These are phyloP conservation scores for Coemansia guatemalensis DNA, from an alignment of 192 early-diverging fungal genomes.

Conservation along the genomic window DNA sequence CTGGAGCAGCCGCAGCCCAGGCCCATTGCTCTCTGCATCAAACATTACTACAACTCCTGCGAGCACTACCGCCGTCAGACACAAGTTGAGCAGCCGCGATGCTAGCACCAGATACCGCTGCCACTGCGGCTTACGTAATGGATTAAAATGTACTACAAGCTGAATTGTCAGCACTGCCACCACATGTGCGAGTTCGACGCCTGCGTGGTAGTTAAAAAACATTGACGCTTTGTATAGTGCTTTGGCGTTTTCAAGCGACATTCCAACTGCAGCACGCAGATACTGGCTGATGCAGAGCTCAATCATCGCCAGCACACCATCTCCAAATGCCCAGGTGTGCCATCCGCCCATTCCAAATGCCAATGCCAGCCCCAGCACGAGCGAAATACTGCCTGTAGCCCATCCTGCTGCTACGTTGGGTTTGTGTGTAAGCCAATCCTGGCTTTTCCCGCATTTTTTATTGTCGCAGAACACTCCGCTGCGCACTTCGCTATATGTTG, in stretches of 20 bases:
- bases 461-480: slow-evolving; percentile 8
- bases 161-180: slow-evolving; percentile 4
- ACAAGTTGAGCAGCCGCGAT: slow-evolving; percentile 14
- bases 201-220: slow-evolving; percentile 32
- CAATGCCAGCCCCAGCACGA: not conserved
- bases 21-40: not conserved
- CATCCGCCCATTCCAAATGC: slow-evolving; percentile 6
- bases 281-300: slow-evolving; percentile 24
- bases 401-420: slow-evolving; percentile 25
- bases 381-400: slow-evolving; percentile 12
- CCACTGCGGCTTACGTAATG: not conserved
- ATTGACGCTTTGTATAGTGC: slow-evolving; percentile 25
- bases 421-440: slow-evolving; percentile 25
- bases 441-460: slow-evolving; percentile 1
- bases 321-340: slow-evolving; percentile 15
- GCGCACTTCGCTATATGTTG: not conserved
- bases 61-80: slow-evolving; percentile 6
- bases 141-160: slow-evolving; percentile 23
- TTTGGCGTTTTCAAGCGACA: not conserved
- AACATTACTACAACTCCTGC: slow-evolving; percentile 28
- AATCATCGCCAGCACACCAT: slow-evolving; percentile 24
- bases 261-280: slow-evolving; percentile 16
- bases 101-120: not conserved
- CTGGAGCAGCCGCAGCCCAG: slow-evolving; percentile 20
- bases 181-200: slow-evolving; percentile 14